Evolutionary conservation across 2,329 filamentous ascomycete genomes (phyloP).

Genomic region (Pseudodiploospora longispora): DNA sequence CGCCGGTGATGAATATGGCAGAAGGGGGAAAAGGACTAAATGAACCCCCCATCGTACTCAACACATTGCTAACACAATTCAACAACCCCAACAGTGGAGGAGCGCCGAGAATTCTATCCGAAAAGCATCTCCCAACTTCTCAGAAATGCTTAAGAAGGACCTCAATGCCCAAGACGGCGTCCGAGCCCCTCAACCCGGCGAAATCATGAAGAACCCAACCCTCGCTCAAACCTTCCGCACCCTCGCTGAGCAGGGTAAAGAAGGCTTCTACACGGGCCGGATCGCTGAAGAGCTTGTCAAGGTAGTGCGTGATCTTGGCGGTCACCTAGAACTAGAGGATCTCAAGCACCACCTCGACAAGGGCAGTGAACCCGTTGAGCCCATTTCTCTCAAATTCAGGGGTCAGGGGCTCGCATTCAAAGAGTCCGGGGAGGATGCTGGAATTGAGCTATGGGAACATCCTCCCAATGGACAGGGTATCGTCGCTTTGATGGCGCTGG

Average conservation of each 20-base stretch:
- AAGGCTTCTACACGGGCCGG: conserved; percentile 81
- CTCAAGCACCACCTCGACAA: conserved; percentile 61
- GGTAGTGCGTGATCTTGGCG: conserved; percentile 67
- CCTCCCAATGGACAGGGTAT: conserved; percentile 95
- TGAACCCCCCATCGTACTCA: neutral
- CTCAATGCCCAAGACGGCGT: conserved; percentile 58
- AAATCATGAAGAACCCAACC: conserved; percentile 80
- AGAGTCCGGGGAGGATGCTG: conserved; percentile 24
- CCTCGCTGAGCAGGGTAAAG: conserved; percentile 72
- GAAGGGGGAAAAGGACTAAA: neutral
- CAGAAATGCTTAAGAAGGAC: conserved; percentile 81
- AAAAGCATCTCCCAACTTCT: conserved; percentile 72
- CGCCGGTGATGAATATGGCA: too few species aligned
- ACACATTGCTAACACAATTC: neutral
- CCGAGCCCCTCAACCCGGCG: conserved; percentile 68
- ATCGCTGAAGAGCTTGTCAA: conserved; percentile 76
- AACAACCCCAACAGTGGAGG: conserved; percentile 56
- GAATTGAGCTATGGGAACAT: conserved; percentile 88
- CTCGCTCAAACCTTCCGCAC: conserved; percentile 75
- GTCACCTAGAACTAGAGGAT: conserved; percentile 71
- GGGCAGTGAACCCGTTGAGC: conserved; percentile 70
- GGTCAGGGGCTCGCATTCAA: conserved; percentile 44
- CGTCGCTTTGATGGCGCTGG: conserved; percentile 87
- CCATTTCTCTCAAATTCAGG: conserved; percentile 73
- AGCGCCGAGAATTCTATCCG: conserved; percentile 55